phyloP scores from a whole-genome alignment of 139 green algal species.

The Chlorella ohadii region DNA sequence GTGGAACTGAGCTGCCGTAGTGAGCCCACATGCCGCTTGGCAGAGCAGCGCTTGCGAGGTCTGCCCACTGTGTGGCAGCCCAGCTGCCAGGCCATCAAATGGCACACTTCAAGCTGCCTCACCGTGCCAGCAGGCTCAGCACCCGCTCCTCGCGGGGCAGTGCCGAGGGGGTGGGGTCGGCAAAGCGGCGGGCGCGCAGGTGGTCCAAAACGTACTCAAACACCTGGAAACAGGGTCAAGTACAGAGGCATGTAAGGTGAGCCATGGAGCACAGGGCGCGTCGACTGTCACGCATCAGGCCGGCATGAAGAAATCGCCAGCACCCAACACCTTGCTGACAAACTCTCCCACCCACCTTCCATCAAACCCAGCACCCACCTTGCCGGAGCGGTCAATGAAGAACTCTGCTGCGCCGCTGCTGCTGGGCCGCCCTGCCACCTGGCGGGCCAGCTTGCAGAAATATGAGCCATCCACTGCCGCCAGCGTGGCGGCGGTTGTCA shows the following conservation, averaged over 20 bases:
- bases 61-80: too few species aligned
- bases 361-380: constrained; percentile 8
- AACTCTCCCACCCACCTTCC: not conserved
- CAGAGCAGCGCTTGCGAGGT: too few species aligned
- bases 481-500: constrained; percentile 50
- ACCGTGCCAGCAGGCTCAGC: constrained; percentile 39
- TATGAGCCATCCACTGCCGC: constrained; percentile 44
- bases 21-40: too few species aligned
- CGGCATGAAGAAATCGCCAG: too few species aligned
- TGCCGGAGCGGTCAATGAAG: constrained; percentile 52
- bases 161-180: constrained; percentile 18
- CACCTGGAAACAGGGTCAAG: constrained; percentile 36
- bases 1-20: too few species aligned
- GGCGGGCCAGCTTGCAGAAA: constrained; percentile 44
- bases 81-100: too few species aligned
- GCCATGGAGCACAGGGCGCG: too few species aligned
- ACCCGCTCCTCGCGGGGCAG: constrained; percentile 38
- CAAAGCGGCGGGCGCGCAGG: constrained; percentile 42
- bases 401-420: constrained; percentile 22
- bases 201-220: constrained; percentile 57
- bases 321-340: not conserved
- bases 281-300: too few species aligned
- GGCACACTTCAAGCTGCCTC: not conserved
- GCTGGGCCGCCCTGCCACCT: not conserved
- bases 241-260: too few species aligned